Evolutionary conservation across 305 asterid species (phyloP).

Genomic region (Fraxinus sp.): DNA sequence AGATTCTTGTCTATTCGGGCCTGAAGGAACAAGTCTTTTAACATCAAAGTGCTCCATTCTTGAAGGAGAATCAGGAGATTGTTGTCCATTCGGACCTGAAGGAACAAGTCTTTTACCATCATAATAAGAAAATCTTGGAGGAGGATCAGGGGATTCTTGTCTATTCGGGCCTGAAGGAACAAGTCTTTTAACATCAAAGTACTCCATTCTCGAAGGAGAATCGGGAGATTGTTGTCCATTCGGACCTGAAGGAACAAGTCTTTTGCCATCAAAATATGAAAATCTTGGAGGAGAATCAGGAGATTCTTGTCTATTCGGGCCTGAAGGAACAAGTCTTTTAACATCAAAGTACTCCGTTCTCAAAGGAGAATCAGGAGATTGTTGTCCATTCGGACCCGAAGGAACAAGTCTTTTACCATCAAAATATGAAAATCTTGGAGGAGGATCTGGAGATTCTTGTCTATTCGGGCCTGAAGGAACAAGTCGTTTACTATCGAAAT

Average conservation of each 20-base stretch:
- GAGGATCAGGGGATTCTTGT: not conserved
- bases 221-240: not conserved
- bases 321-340: not conserved
- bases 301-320: not conserved
- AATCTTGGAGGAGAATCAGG: not conserved
- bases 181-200: not conserved
- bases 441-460: not conserved
- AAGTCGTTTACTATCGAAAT: not conserved
- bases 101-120: not conserved
- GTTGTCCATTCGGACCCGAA: not conserved
- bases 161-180: not conserved
- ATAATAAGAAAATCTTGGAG: not conserved
- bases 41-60: not conserved
- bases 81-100: not conserved
- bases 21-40: not conserved
- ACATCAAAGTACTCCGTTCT: not conserved
- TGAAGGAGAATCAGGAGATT: not conserved
- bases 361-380: not conserved
- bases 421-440: not conserved
- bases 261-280: not conserved
- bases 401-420: not conserved
- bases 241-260: not conserved
- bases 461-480: slow-evolving; percentile 12
- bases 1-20: not conserved
- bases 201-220: not conserved